Evolutionary conservation across 495 filamentous ascomycete genomes (phyloP).

Genomic region (Neurospora intermedia): DNA sequence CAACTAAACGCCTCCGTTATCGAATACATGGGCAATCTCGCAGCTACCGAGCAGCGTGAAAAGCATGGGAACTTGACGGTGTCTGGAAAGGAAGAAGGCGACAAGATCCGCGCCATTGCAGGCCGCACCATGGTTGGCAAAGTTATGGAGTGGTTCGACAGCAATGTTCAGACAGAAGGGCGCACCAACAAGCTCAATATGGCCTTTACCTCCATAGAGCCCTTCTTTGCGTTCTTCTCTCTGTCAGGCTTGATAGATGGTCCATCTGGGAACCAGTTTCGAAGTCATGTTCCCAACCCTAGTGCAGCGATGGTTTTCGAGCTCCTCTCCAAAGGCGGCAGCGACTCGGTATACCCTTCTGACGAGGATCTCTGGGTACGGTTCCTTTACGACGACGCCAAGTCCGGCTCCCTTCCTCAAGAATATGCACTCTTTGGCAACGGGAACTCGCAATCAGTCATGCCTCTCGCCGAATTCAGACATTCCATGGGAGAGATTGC

Average conservation of each 20-base stretch:
- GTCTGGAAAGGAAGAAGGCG: conserved; percentile 13
- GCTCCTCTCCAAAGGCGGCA: conserved; percentile 24
- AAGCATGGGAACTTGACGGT: conserved; percentile 26
- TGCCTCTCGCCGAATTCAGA: conserved; percentile 20
- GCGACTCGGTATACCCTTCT: conserved; percentile 12
- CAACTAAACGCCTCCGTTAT: conserved; percentile 16
- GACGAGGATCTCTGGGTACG: conserved; percentile 25
- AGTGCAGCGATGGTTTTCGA: conserved; percentile 34
- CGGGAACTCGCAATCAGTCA: conserved; percentile 13
- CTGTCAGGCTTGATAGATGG: conserved; percentile 19
- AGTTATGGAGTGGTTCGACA: conserved; percentile 16
- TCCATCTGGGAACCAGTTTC: conserved; percentile 13
- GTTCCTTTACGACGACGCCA: conserved; percentile 29
- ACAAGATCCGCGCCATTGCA: conserved; percentile 29
- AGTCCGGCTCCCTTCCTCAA: conserved; percentile 7
- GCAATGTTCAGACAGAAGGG: conserved; percentile 20
- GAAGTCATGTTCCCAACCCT: conserved; percentile 21
- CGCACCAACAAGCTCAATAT: conserved; percentile 26
- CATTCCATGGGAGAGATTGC: conserved; percentile 14
- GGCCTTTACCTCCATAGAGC: conserved; percentile 32
- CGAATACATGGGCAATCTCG: conserved; percentile 15
- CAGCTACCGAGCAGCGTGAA: conserved; percentile 23
- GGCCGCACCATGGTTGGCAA: conserved; percentile 30
- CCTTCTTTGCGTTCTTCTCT: conserved; percentile 32
- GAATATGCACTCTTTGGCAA: conserved; percentile 25